These are phyloP conservation scores for Linum trigynum DNA, from an alignment of 345 rosid species.

Conservation along the genomic window DNA sequence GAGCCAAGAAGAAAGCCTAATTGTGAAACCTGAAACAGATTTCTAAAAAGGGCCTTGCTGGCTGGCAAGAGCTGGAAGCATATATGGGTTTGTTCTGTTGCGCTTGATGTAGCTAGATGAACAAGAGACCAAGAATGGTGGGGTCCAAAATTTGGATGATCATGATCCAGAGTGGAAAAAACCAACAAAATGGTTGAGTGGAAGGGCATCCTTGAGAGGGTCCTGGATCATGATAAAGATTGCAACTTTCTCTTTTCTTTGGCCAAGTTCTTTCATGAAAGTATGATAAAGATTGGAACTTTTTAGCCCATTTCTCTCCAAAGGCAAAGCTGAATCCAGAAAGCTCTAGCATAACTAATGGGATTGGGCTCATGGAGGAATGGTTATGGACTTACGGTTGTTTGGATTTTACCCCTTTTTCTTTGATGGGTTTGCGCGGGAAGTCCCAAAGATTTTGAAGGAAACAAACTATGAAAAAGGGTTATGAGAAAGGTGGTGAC, in stretches of 20 bases:
- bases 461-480: too few species aligned
- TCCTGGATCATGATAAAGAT: neutral
- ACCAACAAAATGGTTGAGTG: neutral
- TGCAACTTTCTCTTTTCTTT: neutral
- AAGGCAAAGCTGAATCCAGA: neutral
- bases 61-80: neutral
- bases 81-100: neutral
- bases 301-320: neutral
- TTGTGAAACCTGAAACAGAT: slow-evolving; percentile 1
- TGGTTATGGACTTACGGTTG: too few species aligned
- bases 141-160: neutral
- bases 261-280: neutral
- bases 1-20: neutral
- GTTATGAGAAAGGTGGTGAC: too few species aligned
- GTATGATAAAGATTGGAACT: neutral
- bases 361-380: too few species aligned
- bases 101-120: neutral
- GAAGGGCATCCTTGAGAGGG: neutral
- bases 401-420: too few species aligned
- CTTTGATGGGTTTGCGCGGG: too few species aligned
- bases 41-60: neutral
- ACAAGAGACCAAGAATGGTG: neutral
- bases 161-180: neutral
- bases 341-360: neutral
- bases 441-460: too few species aligned